Conservation (phyloP, 179 eudicot species). For the Amaranthus tricolor region DNA sequence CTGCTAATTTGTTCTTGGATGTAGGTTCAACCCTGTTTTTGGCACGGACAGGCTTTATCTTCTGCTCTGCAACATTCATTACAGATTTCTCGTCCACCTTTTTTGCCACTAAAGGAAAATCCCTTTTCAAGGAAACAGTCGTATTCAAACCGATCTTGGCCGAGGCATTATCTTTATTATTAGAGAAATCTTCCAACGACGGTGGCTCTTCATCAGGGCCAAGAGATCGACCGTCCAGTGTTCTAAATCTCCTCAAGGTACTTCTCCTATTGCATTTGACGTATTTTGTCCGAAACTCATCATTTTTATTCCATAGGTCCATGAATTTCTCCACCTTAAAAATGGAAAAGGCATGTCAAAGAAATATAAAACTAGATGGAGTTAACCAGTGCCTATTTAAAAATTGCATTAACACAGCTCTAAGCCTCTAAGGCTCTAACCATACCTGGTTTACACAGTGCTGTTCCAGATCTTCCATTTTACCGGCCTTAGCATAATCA, state of each 20-base stretch:
- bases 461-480: conserved; percentile 49
- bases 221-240: conserved; percentile 77
- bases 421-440: background rate
- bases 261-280: conserved; percentile 56
- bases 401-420: conserved; percentile 11
- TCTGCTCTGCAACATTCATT: conserved; percentile 37
- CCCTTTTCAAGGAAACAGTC: conserved; percentile 26
- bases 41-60: conserved; percentile 29
- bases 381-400: background rate
- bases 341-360: conserved; percentile 11
- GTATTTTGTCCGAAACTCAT: conserved; percentile 68
- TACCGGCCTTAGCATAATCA: conserved; percentile 41
- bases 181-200: conserved; percentile 31
- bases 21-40: conserved; percentile 27
- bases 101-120: conserved; percentile 27
- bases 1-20: conserved; percentile 21
- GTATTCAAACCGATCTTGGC: conserved; percentile 28
- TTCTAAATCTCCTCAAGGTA: conserved; percentile 68
- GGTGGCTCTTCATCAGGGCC: conserved; percentile 75
- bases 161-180: conserved; percentile 33
- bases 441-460: conserved; percentile 71
- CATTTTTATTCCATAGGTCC: conserved; percentile 69
- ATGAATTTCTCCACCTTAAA: conserved; percentile 67
- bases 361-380: background rate
- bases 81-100: conserved; percentile 27